Conservation (phyloP, 768 basidiomycete genomes). For the Calocera viscosa region DNA sequence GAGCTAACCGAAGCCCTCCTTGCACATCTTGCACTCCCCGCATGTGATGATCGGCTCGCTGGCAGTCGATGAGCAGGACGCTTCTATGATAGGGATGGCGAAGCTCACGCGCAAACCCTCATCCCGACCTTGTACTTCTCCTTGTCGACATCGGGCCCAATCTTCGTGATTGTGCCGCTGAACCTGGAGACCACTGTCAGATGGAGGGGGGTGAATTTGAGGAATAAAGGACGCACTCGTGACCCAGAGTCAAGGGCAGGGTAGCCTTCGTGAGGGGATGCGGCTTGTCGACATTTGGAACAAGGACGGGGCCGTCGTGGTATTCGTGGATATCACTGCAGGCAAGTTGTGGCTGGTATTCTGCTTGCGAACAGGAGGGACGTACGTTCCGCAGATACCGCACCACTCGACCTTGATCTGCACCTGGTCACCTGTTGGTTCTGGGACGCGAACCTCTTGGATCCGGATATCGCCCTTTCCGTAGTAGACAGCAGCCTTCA, state of each 20-base stretch:
- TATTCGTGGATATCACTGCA: constrained; percentile 37
- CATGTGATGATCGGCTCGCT: constrained; percentile 37
- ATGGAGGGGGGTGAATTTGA: neutral
- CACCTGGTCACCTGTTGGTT: constrained; percentile 28
- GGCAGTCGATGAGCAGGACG: neutral
- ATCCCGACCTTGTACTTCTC: constrained; percentile 28
- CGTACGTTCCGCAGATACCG: constrained; percentile 10
- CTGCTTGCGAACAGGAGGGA: neutral
- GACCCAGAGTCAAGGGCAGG: constrained; percentile 35
- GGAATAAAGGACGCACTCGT: constrained; percentile 28
- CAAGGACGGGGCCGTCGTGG: constrained; percentile 22
- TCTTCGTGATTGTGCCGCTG: constrained; percentile 13
- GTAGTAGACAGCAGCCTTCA: constrained; percentile 39
- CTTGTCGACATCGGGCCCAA: constrained; percentile 29
- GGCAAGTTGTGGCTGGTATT: constrained; percentile 31
- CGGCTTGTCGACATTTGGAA: constrained; percentile 27
- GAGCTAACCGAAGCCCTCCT: neutral
- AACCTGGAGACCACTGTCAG: constrained; percentile 12
- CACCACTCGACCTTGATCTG: constrained; percentile 37
- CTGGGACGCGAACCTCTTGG: constrained; percentile 29
- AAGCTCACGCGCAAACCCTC: constrained; percentile 24
- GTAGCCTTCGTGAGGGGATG: constrained; percentile 32
- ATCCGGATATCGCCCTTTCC: constrained; percentile 34
- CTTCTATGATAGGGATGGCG: neutral
- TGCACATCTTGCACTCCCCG: constrained; percentile 28